Evolutionary conservation across 495 filamentous ascomycete genomes (phyloP), one percentile per base, ranked within the genome.

Genomic region (Aspergillus sparsus): DNA sequence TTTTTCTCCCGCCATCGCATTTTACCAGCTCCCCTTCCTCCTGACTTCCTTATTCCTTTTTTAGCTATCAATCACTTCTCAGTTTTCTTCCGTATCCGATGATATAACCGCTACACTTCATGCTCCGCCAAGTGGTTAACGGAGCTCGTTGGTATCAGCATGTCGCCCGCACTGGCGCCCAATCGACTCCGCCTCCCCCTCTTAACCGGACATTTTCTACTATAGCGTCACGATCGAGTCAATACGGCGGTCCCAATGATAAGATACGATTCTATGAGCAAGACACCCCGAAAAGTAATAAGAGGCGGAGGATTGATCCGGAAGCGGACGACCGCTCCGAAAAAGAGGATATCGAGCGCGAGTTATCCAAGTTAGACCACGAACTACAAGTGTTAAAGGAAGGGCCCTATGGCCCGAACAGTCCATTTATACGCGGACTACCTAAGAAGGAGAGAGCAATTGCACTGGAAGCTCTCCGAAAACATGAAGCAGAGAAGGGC

Each of bases 311-410:
- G 66, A 61, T 83, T 53, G 69, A 81, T 56, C 82, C 81, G 60
- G 81, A 86, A 64, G 74, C 81, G 35, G 77, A 87, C 63, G 80
- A 82, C 51, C 60, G 73, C 31, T 70, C 66, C 47, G 80, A 79
- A 12, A 68, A 68, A 37, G 71, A 78, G 52, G 76, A 75, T 34
- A 56, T 83, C 21, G 72, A 82, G 53, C 69, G 79, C 16, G 65
- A 74, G 58, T 73, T 80, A 36, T 71, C 76, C 49, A 77, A 80
- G 59, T 63, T 89, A 35, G 82, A 88, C 58, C 66, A 77, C 55
- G 78, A 88, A 62, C 74, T 89, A 57, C 70, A 80, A 66, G 58
- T 74, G 58, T 32, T 77, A 36, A 71, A 74, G 49, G 72, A 76
- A 55, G 76, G 74, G 0, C 77, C 77, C 15, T 79, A 73, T 51